phyloP scores from a whole-genome alignment of 257 asterid species.

The Capsicum chinense region DNA sequence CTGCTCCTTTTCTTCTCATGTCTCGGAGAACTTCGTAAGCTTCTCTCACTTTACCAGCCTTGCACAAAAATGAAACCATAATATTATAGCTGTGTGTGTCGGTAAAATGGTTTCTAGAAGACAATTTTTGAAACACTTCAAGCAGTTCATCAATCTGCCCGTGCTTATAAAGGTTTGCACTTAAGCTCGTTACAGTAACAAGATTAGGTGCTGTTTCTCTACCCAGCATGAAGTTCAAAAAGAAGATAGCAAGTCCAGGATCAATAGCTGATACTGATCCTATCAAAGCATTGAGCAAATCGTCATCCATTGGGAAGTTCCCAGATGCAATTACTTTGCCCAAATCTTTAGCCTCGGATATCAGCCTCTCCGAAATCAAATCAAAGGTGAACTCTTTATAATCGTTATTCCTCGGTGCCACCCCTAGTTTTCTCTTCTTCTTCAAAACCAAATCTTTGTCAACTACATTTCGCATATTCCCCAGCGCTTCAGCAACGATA shows the following conservation, averaged over 20 bases:
- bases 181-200: conserved; percentile 60
- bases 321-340: conserved; percentile 79
- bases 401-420: conserved; percentile 72
- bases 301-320: conserved; percentile 76
- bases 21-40: conserved; percentile 73
- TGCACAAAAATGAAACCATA: conserved; percentile 72
- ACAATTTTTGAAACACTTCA: conserved; percentile 57
- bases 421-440: conserved; percentile 90
- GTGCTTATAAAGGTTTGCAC: conserved; percentile 70
- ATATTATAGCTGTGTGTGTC: conserved; percentile 62
- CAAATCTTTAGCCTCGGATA: conserved; percentile 68
- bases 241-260: conserved; percentile 59
- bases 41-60: conserved; percentile 68
- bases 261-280: conserved; percentile 72
- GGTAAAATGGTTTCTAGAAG: conserved; percentile 55
- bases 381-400: conserved; percentile 61
- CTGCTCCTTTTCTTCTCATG: conserved; percentile 76
- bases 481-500: conserved; percentile 70
- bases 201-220: conserved; percentile 61
- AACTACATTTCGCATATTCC: conserved; percentile 54
- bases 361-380: conserved; percentile 64
- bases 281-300: conserved; percentile 69
- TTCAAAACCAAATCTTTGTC: conserved; percentile 66
- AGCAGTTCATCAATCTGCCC: conserved; percentile 61
- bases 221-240: conserved; percentile 71